Base-by-base conservation (phyloP, 1,284 basidiomycete genomes). In the Takashimella koratensis region DNA sequence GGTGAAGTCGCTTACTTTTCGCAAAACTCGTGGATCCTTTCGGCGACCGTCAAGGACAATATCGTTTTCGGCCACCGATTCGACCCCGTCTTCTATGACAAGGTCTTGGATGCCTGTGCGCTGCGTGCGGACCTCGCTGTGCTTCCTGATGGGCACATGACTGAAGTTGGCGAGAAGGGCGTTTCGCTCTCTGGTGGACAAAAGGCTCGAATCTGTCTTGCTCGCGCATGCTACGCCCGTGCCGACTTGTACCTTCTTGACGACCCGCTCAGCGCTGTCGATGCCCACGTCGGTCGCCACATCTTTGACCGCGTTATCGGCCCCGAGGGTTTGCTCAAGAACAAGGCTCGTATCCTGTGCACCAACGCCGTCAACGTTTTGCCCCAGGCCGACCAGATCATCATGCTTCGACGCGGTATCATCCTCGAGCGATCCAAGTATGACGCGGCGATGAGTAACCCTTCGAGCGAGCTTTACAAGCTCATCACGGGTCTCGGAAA, bases 21-120 rank as follows among this genome's bases (percentile, higher is more conserved):
- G 23, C 94, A 97, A 68, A 88, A 86, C 64, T 88, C 92, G 26
- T 97, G 93, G 88, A 84, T 93, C 48, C 81, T 92, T 70, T 89
- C 87, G 2, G 84, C 88, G 0, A 86, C 88, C 0, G 83, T 95
- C 51, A 83, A 86, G 49, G 88, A 92, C 49, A 96, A 95, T 65
- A 95, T 96, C 56, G 68, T 90, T 30, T 97, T 97, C 76, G 92
- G 87, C 6, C 88, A 93, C 70, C 82, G 85, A 57, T 96, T 87
- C 58, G 89, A 96, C 53, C 85, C 88, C 58, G 79, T 64, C 8
- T 72, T 67, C 56, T 70, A 70, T 52, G 64, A 71, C 56, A 62
- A 66, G 52, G 67, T 71, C 6, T 56, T 72, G 12, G 67, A 70
- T 39, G 93, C 92, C 6, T 98, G 94, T 68, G 93, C 92, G 0